A percentile compares a stretch with the other conserved stretches of the same genome.
These are phyloP conservation scores for Graphiopsis chlorocephala DNA, from an alignment of 2,329 filamentous ascomycete species.

Conservation along the genomic window DNA sequence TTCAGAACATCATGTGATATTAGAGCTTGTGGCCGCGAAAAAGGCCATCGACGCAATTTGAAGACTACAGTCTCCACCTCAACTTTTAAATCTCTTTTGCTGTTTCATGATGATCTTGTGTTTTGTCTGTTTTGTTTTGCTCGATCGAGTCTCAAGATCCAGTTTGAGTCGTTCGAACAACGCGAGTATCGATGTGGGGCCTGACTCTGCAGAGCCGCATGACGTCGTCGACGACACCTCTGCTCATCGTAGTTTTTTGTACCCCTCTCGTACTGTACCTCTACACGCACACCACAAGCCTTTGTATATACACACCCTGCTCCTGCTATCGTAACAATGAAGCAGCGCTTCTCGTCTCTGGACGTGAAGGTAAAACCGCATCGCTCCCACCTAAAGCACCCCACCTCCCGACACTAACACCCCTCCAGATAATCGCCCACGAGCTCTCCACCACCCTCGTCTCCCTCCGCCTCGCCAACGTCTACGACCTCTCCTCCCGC, in stretches of 20 bases:
- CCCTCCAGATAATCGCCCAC: conserved; percentile 81
- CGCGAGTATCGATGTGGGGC: too few species aligned
- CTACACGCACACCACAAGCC: not conserved
- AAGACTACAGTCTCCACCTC: not conserved
- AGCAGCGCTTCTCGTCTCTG: conserved; percentile 75
- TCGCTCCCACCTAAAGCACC: not conserved
- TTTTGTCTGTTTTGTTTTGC: not conserved
- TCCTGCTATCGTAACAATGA: conserved; percentile 52
- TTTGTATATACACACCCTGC: not conserved
- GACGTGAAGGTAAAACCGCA: conserved; percentile 62
- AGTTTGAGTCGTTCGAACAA: too few species aligned
- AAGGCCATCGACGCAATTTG: conserved; percentile 8
- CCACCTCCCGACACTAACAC: not conserved
- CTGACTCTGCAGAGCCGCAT: conserved; percentile 6
- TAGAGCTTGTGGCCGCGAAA: conserved; percentile 9
- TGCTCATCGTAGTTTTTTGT: conserved; percentile 2
- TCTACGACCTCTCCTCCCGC: conserved; percentile 93
- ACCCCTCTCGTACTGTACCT: not conserved
- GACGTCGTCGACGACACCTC: conserved; percentile 5
- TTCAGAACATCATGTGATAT: conserved; percentile 13
- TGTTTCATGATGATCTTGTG: not conserved
- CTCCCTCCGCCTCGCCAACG: conserved; percentile 80
- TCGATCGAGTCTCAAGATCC: not conserved
- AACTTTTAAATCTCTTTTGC: not conserved
- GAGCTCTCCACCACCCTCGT: conserved; percentile 79